phyloP scores from a whole-genome alignment of 306 rosid species.

The Citrullus colocynthis region DNA sequence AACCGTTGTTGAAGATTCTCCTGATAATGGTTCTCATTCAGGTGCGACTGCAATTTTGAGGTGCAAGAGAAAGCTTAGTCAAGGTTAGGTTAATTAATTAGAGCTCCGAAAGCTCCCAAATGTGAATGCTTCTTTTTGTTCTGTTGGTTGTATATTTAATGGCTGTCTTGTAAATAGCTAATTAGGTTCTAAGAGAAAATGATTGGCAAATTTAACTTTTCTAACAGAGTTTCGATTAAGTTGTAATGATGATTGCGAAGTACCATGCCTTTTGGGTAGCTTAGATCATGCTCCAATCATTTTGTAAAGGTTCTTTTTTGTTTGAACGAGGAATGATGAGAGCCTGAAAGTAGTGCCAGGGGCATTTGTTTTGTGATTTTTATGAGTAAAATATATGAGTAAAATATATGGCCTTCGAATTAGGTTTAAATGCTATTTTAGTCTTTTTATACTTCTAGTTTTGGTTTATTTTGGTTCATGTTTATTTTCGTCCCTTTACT shows the following conservation, averaged over 20 bases:
- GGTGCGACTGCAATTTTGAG: constrained; percentile 27
- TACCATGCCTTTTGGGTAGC: background rate
- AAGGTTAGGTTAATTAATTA: background rate
- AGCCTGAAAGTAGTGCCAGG: background rate
- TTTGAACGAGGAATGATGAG: background rate
- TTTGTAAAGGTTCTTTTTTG: background rate
- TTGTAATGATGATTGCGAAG: background rate
- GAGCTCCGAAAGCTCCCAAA: background rate
- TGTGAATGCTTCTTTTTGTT: constrained; percentile 1
- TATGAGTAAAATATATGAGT: background rate
- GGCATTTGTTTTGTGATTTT: background rate
- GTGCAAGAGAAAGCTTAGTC: constrained; percentile 35
- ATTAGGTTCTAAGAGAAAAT: background rate
- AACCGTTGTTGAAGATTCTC: constrained; percentile 39
- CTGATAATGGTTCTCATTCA: constrained; percentile 18
- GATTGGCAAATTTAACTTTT: background rate
- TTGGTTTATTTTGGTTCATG: too few relatives aligned
- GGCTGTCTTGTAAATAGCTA: background rate
- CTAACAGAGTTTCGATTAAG: background rate
- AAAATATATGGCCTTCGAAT: background rate
- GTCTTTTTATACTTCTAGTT: too few relatives aligned
- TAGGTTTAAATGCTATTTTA: too few relatives aligned
- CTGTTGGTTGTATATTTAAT: background rate
- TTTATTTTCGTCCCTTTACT: too few relatives aligned
- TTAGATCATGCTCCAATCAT: constrained; percentile 2